Evolutionary conservation across 2,329 filamentous ascomycete genomes (phyloP).

Genomic region (Xylaria sp.): DNA sequence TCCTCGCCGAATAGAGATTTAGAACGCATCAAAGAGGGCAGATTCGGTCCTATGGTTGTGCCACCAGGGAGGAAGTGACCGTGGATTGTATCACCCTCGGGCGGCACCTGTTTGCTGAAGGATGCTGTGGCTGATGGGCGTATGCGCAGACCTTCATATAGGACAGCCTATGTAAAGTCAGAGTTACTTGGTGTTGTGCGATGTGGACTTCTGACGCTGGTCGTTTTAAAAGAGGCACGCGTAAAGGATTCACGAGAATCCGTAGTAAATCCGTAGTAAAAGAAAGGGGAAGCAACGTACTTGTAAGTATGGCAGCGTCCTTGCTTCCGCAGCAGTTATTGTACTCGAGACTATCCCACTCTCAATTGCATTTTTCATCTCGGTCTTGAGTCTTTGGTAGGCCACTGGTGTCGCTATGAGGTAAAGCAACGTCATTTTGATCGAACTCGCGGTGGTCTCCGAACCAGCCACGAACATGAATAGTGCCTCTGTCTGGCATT

Average conservation of each 20-base stretch:
- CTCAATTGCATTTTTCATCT: conserved; percentile 47
- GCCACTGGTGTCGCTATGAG: conserved; percentile 52
- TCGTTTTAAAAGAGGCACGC: too few species aligned
- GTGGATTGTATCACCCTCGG: conserved; percentile 39
- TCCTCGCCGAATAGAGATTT: conserved; percentile 44
- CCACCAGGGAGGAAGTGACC: conserved; percentile 46
- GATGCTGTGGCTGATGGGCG: conserved; percentile 42
- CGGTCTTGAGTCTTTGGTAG: conserved; percentile 50
- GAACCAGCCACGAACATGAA: conserved; percentile 46
- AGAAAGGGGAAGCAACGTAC: not conserved
- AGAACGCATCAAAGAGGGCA: conserved; percentile 43
- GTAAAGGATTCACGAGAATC: too few species aligned
- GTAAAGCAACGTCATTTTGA: conserved; percentile 54
- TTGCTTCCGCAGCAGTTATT: conserved; percentile 41
- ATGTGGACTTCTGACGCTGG: too few species aligned
- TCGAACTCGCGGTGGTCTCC: conserved; percentile 56
- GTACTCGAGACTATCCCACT: conserved; percentile 41
- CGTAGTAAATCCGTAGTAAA: too few species aligned
- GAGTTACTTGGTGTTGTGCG: not conserved
- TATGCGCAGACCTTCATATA: conserved; percentile 47
- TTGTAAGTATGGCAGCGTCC: conserved; percentile 41
- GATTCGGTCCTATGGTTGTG: conserved; percentile 44
- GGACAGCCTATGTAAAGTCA: conserved; percentile 37
- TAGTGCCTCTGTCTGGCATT: conserved; percentile 41
- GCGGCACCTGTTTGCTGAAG: conserved; percentile 37